phyloP scores from a whole-genome alignment of 139 green algal species.

The Asterochloris sp. region DNA sequence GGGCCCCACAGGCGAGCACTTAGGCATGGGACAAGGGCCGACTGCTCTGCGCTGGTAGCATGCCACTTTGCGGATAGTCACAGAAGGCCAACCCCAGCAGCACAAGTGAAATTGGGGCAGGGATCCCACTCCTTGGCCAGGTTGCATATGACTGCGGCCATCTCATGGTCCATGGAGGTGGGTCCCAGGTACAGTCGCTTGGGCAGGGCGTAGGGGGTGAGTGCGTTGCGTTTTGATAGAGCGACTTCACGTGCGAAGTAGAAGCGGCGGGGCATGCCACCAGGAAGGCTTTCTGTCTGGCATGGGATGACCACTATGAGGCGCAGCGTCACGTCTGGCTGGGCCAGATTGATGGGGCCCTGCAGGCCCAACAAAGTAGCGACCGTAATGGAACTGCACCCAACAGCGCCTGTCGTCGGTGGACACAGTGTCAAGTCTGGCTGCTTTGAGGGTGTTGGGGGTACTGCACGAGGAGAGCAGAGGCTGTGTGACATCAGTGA shows the following conservation, averaged over 20 bases:
- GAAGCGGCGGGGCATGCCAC: conserved; percentile 35
- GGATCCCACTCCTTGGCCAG: conserved; percentile 43
- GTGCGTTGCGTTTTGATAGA: conserved; percentile 22
- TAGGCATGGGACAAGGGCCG: too few species aligned
- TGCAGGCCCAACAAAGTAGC: conserved; percentile 4
- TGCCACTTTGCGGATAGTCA: too few species aligned
- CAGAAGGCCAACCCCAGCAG: too few species aligned
- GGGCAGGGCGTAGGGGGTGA: conserved; percentile 58
- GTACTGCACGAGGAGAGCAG: too few species aligned
- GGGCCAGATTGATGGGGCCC: conserved; percentile 51
- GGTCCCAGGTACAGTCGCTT: conserved; percentile 85
- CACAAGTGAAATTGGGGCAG: too few species aligned
- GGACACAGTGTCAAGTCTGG: too few species aligned
- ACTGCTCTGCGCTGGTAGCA: too few species aligned
- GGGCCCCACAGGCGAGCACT: too few species aligned
- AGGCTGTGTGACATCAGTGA: too few species aligned
- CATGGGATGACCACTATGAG: conserved; percentile 37
- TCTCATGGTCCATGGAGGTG: conserved; percentile 93
- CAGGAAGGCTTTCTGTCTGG: conserved; percentile 23
- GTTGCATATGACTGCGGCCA: conserved; percentile 94
- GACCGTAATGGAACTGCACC: too few species aligned
- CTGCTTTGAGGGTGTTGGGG: too few species aligned
- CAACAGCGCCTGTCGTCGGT: too few species aligned
- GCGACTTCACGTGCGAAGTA: conserved; percentile 83
- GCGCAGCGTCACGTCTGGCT: conserved; percentile 55